Evolutionary conservation across 73 alveolate species (phyloP).

Genomic region (Paramecium primaurelia): DNA sequence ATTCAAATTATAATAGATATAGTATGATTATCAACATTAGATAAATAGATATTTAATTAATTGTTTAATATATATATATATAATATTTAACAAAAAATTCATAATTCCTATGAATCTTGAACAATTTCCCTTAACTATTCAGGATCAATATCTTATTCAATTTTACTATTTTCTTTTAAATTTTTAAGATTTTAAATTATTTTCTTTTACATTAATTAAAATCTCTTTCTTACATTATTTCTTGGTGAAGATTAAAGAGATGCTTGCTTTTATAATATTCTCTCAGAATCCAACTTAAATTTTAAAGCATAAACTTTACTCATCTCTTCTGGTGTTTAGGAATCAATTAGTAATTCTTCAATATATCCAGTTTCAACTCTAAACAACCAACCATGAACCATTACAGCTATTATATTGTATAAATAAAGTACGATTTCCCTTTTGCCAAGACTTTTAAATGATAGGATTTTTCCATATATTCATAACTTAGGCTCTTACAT

Average conservation of each 20-base stretch:
- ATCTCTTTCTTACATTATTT: background rate
- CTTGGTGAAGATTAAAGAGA: background rate
- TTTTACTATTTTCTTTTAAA: background rate
- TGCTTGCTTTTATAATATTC: background rate
- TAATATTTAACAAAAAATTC: background rate
- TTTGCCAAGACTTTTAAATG: slow-evolving; percentile 8
- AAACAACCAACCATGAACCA: slow-evolving; percentile 50
- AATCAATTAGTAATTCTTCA: background rate
- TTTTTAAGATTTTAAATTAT: background rate
- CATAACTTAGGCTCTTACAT: background rate
- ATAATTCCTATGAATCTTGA: background rate
- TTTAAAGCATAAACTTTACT: background rate
- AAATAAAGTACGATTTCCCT: background rate
- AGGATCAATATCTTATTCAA: background rate
- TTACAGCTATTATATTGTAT: background rate
- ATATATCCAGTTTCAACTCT: slow-evolving; percentile 7
- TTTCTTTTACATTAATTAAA: background rate
- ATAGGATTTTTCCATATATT: slow-evolving; percentile 42
- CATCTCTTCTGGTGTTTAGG: background rate
- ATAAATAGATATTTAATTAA: too few species aligned
- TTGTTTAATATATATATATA: too few species aligned
- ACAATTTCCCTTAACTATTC: background rate
- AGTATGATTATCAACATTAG: too few species aligned
- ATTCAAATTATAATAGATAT: too few species aligned
- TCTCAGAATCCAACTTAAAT: background rate